Evolutionary conservation across 1,284 basidiomycete species (phyloP).

Genomic region (Cutaneotrichosporon cavernicola): DNA sequence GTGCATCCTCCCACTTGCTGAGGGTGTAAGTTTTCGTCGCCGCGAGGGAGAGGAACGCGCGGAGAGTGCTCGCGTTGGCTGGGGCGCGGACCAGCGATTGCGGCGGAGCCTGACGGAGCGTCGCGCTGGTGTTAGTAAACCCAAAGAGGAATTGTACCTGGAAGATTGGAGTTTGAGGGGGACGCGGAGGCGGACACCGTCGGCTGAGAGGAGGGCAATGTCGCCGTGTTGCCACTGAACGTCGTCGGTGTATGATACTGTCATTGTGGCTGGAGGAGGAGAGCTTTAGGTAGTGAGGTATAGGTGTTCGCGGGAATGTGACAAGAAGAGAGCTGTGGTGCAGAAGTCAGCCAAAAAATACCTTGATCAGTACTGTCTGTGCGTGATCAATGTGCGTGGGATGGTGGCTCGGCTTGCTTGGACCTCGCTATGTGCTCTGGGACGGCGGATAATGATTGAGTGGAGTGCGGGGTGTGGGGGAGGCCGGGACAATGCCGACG

Average conservation of each 20-base stretch:
- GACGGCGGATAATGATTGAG: too few relatives aligned
- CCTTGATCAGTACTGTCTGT: too few relatives aligned
- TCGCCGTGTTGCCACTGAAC: constrained; percentile 15
- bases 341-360: too few relatives aligned
- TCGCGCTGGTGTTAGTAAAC: not conserved
- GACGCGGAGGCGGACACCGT: constrained; percentile 18
- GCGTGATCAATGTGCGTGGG: too few relatives aligned
- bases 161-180: constrained; percentile 14
- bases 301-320: too few relatives aligned
- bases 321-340: too few relatives aligned
- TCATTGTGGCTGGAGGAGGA: not conserved
- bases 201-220: constrained; percentile 16
- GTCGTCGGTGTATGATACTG: constrained; percentile 11
- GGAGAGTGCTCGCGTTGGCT: not conserved
- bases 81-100: not conserved
- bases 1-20: not conserved
- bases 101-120: not conserved
- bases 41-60: not conserved
- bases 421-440: too few relatives aligned
- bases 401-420: too few relatives aligned
- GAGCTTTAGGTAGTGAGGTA: too few relatives aligned
- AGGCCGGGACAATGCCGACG: not conserved
- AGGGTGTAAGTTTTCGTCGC: not conserved
- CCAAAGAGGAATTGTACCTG: constrained; percentile 6
- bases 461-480: not conserved